A percentile compares a stretch with the other conserved stretches of the same genome.
Conservation (phyloP, 202 grass and related monocot genomes). For the Zizania palustris region DNA sequence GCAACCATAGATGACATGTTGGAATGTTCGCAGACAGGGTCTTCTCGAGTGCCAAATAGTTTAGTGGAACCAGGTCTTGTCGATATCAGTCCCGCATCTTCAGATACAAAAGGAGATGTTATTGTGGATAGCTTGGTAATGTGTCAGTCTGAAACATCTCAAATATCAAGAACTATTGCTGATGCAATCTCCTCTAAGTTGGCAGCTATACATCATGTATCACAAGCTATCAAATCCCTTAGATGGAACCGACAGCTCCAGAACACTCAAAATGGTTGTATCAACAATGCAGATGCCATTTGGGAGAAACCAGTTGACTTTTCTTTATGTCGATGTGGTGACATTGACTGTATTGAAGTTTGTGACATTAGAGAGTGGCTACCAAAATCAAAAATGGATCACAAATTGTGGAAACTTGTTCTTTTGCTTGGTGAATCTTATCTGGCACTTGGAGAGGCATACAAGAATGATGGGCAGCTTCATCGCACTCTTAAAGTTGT, state of each 20-base stretch:
- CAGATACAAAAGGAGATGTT: conserved; percentile 44
- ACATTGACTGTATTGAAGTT: conserved; percentile 95
- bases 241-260: conserved; percentile 93
- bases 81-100: conserved; percentile 45
- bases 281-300: conserved; percentile 45
- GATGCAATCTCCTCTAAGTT: conserved; percentile 96
- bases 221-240: conserved; percentile 97
- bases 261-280: conserved; percentile 55
- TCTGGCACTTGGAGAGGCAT: conserved; percentile 88
- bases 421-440: conserved; percentile 98
- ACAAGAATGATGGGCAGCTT: conserved; percentile 84
- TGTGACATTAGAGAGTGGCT: conserved; percentile 97
- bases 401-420: conserved; percentile 97
- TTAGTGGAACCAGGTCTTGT: conserved; percentile 31
- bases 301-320: conserved; percentile 69
- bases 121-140: conserved; percentile 60
- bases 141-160: conserved; percentile 57
- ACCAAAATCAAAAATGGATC: conserved; percentile 93
- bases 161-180: conserved; percentile 58
- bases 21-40: conserved; percentile 43
- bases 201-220: conserved; percentile 95
- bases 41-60: conserved; percentile 32
- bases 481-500: conserved; percentile 83
- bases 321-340: conserved; percentile 83
- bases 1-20: conserved; percentile 32